A percentile compares a stretch with the other conserved stretches of the same genome.
phyloP scores from a whole-genome alignment of 805 yeast genomes.

The Candida maris region DNA sequence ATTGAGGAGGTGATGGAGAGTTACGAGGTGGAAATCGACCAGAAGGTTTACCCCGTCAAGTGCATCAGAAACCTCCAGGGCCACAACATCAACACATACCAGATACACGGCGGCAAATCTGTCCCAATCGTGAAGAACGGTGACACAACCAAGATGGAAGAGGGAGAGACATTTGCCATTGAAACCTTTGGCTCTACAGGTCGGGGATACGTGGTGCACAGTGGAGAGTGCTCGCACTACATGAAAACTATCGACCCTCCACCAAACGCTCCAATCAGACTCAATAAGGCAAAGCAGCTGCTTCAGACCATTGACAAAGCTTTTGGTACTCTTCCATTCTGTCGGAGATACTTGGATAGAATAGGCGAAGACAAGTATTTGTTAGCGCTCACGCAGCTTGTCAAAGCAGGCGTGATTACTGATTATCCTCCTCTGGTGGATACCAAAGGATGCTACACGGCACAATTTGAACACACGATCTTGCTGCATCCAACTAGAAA shows the following conservation, averaged over 20 bases:
- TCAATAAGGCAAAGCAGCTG: constrained; percentile 67
- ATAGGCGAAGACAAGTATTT: constrained; percentile 89
- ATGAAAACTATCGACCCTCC: constrained; percentile 56
- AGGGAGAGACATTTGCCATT: constrained; percentile 96
- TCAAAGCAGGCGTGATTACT: constrained; percentile 79
- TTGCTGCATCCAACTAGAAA: constrained; percentile 85
- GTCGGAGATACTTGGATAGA: constrained; percentile 90
- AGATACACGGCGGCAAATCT: constrained; percentile 91
- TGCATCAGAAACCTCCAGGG: constrained; percentile 92
- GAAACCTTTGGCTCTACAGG: constrained; percentile 99
- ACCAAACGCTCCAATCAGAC: constrained; percentile 47
- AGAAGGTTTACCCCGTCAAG: constrained; percentile 79
- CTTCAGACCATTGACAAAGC: constrained; percentile 67
- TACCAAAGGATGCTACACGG: constrained; percentile 81
- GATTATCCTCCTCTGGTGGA: constrained; percentile 95
- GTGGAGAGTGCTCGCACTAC: constrained; percentile 95
- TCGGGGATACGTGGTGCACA: constrained; percentile 77
- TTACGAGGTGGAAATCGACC: constrained; percentile 87
- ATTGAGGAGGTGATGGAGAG: constrained; percentile 97
- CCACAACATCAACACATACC: constrained; percentile 80
- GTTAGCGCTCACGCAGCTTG: constrained; percentile 80
- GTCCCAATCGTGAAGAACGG: constrained; percentile 95
- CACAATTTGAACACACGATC: constrained; percentile 94
- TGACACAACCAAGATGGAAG: constrained; percentile 97
- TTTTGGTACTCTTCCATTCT: constrained; percentile 95